phyloP scores from a whole-genome alignment of 2,329 filamentous ascomycete genomes.

The Sporothrix dimorphospora region DNA sequence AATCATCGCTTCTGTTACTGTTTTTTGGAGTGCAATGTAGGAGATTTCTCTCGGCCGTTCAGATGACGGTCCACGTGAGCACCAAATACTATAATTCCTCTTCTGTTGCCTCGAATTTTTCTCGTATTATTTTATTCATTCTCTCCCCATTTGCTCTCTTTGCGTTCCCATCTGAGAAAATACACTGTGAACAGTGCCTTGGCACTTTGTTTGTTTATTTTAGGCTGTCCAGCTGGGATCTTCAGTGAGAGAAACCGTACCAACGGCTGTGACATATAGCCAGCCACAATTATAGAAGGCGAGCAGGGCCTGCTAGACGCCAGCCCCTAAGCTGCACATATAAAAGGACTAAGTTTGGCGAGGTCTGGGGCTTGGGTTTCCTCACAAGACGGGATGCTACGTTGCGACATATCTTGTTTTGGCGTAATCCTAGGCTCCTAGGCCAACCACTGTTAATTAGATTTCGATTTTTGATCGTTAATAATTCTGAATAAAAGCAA shows the following conservation, averaged over 20 bases:
- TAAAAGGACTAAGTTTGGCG: neutral
- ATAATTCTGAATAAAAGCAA: no score
- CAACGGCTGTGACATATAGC: neutral
- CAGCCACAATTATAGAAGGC: neutral
- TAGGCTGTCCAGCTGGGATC: neutral
- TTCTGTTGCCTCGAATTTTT: neutral
- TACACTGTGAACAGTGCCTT: neutral
- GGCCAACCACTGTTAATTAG: neutral
- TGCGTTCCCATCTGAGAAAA: neutral
- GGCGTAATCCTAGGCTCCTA: neutral
- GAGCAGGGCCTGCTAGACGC: neutral
- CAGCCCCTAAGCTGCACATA: no score
- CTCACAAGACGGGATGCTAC: neutral
- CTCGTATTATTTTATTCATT: neutral
- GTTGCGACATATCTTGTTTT: conserved; percentile 3
- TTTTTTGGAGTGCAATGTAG: no score
- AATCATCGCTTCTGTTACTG: neutral
- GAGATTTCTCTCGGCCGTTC: neutral
- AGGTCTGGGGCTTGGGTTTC: neutral
- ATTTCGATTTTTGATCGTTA: neutral
- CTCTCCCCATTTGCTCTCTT: neutral
- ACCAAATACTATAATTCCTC: neutral
- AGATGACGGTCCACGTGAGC: neutral
- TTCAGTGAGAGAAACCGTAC: neutral
- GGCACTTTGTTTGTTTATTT: neutral